These are phyloP conservation scores for Bolboschoenoplectus hybrid DNA, from an alignment of 202 grass and related monocot genomes.

Conservation along the genomic window DNA sequence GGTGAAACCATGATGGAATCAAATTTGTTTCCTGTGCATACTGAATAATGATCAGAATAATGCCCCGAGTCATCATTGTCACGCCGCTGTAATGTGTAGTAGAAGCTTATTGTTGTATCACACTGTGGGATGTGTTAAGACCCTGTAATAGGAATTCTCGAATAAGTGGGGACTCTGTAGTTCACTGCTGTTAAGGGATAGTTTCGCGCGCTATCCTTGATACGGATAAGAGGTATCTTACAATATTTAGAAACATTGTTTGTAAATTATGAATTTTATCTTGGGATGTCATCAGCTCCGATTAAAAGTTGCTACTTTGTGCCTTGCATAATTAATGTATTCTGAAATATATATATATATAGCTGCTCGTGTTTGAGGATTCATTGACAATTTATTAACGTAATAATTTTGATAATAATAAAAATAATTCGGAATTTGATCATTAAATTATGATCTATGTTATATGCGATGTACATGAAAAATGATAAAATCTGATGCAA, in stretches of 20 bases:
- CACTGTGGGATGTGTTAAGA: neutral
- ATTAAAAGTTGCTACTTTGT: constrained; percentile 5
- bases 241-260: neutral
- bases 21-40: neutral
- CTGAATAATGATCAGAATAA: neutral
- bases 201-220: neutral
- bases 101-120: neutral
- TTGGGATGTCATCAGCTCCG: neutral
- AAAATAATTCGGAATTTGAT: no score
- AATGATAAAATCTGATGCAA: no score
- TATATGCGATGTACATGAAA: no score
- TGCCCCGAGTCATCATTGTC: neutral
- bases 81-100: neutral
- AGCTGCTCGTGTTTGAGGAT: neutral
- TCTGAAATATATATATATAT: neutral
- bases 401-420: no score
- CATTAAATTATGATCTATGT: no score
- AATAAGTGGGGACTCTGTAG: neutral
- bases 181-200: neutral
- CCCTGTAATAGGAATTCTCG: neutral
- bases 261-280: neutral
- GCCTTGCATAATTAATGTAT: neutral
- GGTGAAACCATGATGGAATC: constrained; percentile 30
- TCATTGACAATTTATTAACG: no score
- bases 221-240: neutral